These are phyloP conservation scores for carrot (Daucus carota) DNA, from an alignment of 129 eudicot species.

Conservation along the genomic window DH1_v3.0 NC_030381.2:46496001-46496500, in stretches of 20 bases:
- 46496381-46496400: not conserved
- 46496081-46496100: constrained; percentile 17
- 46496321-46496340: not conserved
- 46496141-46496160: constrained; percentile 1
- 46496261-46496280: not conserved
- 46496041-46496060: constrained; percentile 14
- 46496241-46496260: not conserved
- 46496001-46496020: constrained; percentile 39
- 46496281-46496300: not conserved
- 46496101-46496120: not conserved
- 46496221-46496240: not conserved
- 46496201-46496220: constrained; percentile 9
- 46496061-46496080: constrained; percentile 20
- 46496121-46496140: not conserved
- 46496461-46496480: too few relatives aligned
- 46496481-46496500: not conserved
- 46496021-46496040: constrained; percentile 40
- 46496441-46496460: not conserved
- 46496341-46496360: not conserved
- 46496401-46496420: not conserved
- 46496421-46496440: not conserved
- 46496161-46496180: constrained; percentile 20
- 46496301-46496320: not conserved
- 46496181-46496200: constrained; percentile 20
- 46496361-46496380: not conserved